Evolutionary conservation across 2,329 filamentous ascomycete species (phyloP).

Genomic region (Bipolaris bicolor): DNA sequence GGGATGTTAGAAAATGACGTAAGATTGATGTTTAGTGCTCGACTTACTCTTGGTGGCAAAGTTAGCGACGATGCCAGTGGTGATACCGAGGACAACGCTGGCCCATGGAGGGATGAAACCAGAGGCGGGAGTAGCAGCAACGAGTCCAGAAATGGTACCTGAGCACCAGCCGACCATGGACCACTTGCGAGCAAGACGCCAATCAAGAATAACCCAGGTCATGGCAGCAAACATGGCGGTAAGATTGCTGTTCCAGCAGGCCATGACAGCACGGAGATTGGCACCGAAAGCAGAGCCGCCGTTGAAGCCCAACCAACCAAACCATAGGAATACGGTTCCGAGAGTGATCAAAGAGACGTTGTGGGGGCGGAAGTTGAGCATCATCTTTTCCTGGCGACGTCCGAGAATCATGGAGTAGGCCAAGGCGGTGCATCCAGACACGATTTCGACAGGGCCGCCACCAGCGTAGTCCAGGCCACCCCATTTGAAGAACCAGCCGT

Average conservation of each 20-base stretch:
- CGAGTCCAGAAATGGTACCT: conserved; percentile 83
- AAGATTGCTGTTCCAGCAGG: conserved; percentile 97
- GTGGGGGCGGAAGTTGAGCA: conserved; percentile 99
- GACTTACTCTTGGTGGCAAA: conserved; percentile 84
- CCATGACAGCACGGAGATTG: conserved; percentile 92
- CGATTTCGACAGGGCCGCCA: conserved; percentile 96
- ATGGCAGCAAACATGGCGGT: conserved; percentile 91
- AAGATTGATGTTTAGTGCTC: neutral
- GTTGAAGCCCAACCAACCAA: conserved; percentile 99
- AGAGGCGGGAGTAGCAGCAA: conserved; percentile 84
- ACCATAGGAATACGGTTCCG: conserved; percentile 95
- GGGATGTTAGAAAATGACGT: conserved; percentile 26
- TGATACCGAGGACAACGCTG: conserved; percentile 65
- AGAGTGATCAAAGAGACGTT: conserved; percentile 97
- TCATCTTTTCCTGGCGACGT: conserved; percentile 97
- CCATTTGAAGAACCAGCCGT: conserved; percentile 90
- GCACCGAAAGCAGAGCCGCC: conserved; percentile 93
- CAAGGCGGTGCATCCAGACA: conserved; percentile 87
- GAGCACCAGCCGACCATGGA: conserved; percentile 93
- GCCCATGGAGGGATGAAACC: conserved; percentile 77
- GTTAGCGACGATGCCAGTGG: conserved; percentile 74
- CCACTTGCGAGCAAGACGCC: conserved; percentile 92
- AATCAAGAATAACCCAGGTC: conserved; percentile 95
- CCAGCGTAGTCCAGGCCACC: conserved; percentile 96
- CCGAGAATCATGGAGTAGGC: conserved; percentile 97